Percentiles rank a stretch among this genome's conserved stretches.
phyloP scores from a whole-genome alignment of 2,329 filamentous ascomycete species.

The Monilinia vaccinii-corymbosi region DNA sequence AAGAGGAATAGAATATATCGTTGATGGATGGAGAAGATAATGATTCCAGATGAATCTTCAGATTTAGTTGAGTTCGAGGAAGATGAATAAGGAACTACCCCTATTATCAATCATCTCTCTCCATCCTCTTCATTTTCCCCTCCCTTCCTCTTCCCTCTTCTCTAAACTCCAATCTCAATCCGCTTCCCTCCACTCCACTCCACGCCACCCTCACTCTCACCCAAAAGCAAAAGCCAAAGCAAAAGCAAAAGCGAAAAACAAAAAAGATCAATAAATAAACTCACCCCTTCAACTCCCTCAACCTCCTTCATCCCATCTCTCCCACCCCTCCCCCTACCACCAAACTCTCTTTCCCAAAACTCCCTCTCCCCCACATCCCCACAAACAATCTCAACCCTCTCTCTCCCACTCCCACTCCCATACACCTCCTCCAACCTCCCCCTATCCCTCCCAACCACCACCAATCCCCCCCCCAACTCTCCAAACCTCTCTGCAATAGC shows the following conservation, averaged over 20 bases:
- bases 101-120: not conserved
- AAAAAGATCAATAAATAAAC: not conserved
- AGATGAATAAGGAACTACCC: not conserved
- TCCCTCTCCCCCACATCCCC: constrained; percentile 25
- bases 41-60: no score
- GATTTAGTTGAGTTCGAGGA: no score
- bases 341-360: constrained; percentile 21
- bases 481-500: constrained; percentile 61
- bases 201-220: not conserved
- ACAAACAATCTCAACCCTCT: constrained; percentile 18
- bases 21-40: no score
- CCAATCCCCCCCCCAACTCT: constrained; percentile 42
- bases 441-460: constrained; percentile 51
- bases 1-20: no score
- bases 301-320: no score
- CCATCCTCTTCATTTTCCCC: not conserved
- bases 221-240: not conserved
- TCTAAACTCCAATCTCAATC: no score
- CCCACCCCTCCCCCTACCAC: not conserved
- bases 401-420: constrained; percentile 4
- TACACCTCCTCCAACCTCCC: constrained; percentile 32
- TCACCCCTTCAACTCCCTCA: not conserved
- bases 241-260: not conserved
- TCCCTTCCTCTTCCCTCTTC: not conserved
- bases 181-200: not conserved